phyloP scores from a whole-genome alignment of 2,329 filamentous ascomycete species.

The Epichloe sibirici region DNA sequence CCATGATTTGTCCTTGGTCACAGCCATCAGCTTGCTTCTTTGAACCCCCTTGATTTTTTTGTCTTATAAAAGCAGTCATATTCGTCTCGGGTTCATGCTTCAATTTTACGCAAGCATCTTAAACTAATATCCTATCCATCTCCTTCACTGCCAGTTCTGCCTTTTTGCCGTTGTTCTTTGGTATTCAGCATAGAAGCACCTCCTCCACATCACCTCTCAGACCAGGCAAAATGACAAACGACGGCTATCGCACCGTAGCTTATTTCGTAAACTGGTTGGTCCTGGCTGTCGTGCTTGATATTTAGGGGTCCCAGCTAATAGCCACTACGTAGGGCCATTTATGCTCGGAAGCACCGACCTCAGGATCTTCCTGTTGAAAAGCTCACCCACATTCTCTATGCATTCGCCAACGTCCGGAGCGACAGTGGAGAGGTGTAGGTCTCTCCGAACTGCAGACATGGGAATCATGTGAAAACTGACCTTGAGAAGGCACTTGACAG shows the following conservation, averaged over 20 bases:
- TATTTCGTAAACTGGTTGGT: constrained; percentile 60
- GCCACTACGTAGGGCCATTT: constrained; percentile 52
- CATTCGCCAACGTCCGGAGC: constrained; percentile 75
- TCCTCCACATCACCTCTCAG: not conserved
- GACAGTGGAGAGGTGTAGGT: constrained; percentile 67
- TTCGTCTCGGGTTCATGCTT: not conserved
- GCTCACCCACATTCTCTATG: constrained; percentile 79
- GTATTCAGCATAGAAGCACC: not conserved
- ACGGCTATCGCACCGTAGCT: constrained; percentile 52
- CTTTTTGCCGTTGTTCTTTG: not conserved
- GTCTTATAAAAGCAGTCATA: not conserved
- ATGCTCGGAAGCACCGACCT: constrained; percentile 72
- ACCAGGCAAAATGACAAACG: constrained; percentile 6
- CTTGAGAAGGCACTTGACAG: constrained; percentile 36
- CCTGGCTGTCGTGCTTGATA: not conserved
- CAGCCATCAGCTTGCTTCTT: not conserved
- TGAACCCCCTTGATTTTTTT: too few relatives aligned
- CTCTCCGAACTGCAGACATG: not conserved
- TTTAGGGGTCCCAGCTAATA: not conserved
- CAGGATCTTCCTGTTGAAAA: constrained; percentile 71
- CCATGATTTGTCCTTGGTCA: not conserved
- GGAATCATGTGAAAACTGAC: constrained; percentile 1
- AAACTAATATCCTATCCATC: not conserved
- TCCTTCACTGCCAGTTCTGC: not conserved
- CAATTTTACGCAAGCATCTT: not conserved